phyloP scores from a whole-genome alignment of 2,329 filamentous ascomycete genomes.

The Penicillium crustosum region DNA sequence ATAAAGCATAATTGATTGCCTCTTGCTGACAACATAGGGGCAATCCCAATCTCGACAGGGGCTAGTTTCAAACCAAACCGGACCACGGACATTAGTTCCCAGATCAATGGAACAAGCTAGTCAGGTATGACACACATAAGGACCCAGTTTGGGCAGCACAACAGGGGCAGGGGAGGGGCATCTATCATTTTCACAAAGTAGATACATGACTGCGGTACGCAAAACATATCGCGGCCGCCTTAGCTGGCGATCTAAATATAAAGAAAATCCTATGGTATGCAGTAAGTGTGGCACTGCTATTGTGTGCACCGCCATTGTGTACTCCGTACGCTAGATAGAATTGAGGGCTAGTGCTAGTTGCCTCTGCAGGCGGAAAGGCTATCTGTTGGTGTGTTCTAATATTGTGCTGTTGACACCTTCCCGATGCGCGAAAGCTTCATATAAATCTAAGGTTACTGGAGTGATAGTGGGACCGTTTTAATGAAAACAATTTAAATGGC shows the following conservation, averaged over 20 bases:
- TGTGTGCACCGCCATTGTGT: not conserved
- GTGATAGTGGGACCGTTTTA: slow-evolving; percentile 3
- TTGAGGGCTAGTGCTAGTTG: not conserved
- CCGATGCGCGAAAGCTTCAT: slow-evolving; percentile 3
- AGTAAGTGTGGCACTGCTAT: not conserved
- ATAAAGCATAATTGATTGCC: not conserved
- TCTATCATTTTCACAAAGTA: not conserved
- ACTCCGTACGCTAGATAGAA: not conserved
- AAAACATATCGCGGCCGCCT: not conserved
- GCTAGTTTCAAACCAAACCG: not conserved
- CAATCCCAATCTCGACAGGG: not conserved
- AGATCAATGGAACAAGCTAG: not conserved
- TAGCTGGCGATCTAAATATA: slow-evolving; percentile 9
- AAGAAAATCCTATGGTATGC: not conserved
- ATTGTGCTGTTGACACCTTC: slow-evolving; percentile 6
- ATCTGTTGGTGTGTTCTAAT: too few relatives aligned
- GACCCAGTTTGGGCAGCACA: not conserved
- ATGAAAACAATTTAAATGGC: not conserved
- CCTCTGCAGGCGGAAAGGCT: not conserved
- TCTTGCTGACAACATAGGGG: slow-evolving; percentile 4
- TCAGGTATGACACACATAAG: not conserved
- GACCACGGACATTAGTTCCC: slow-evolving; percentile 5
- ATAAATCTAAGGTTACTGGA: slow-evolving; percentile 1
- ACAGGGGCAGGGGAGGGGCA: not conserved
- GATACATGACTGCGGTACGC: not conserved